Evolutionary conservation across 768 basidiomycete genomes (phyloP).

Genomic region (Tulasnella sp.): DNA sequence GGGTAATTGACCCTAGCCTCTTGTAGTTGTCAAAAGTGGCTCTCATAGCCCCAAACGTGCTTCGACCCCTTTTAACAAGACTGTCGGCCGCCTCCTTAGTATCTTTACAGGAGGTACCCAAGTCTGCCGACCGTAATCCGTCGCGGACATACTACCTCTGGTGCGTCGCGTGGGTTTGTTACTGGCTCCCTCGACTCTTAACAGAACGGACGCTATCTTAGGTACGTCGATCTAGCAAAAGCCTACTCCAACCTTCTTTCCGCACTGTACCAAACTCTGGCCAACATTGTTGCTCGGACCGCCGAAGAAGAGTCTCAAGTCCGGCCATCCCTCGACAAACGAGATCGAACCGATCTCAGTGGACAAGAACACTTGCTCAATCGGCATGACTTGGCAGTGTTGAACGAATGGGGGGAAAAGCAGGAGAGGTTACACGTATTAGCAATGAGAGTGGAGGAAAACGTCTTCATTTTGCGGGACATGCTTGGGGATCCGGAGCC

Average conservation of each 20-base stretch:
- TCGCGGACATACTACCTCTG: constrained; percentile 87
- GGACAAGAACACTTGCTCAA: constrained; percentile 63
- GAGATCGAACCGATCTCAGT: constrained; percentile 68
- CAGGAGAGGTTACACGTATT: constrained; percentile 67
- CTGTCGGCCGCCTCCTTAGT: constrained; percentile 76
- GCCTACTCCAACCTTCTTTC: constrained; percentile 70
- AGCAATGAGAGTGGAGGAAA: constrained; percentile 80
- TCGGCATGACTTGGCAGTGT: constrained; percentile 63
- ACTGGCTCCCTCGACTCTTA: neutral
- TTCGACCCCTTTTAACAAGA: constrained; percentile 68
- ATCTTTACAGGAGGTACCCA: constrained; percentile 88
- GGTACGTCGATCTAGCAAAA: constrained; percentile 83
- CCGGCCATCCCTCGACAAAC: constrained; percentile 68
- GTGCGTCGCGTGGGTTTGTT: constrained; percentile 39
- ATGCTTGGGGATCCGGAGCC: constrained; percentile 31
- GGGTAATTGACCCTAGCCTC: constrained; percentile 12
- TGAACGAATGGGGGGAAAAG: constrained; percentile 67
- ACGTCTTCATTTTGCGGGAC: constrained; percentile 83
- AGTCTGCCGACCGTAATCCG: constrained; percentile 82
- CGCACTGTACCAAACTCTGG: constrained; percentile 81
- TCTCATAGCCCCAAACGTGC: constrained; percentile 86
- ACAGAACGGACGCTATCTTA: constrained; percentile 32
- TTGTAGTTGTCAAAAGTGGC: constrained; percentile 80
- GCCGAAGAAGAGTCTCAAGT: constrained; percentile 66
- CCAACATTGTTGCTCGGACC: constrained; percentile 70